Evolutionary conservation across 2,329 filamentous ascomycete genomes (phyloP), one percentile per base, ranked within the genome.

Genomic region (Exophiala aquamarina): DNA sequence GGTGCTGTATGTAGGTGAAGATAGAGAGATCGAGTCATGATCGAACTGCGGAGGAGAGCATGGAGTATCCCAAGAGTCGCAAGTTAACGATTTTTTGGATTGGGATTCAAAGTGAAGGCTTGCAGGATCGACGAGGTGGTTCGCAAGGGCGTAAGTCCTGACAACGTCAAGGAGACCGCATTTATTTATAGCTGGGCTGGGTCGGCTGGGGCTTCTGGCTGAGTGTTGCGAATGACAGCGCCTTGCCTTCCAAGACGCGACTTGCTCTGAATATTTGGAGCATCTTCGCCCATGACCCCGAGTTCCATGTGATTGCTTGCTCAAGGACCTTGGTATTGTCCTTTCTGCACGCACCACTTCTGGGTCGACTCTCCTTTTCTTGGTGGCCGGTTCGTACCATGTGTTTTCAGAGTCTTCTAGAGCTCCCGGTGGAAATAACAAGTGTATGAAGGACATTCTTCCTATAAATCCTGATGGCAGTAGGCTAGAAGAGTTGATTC

Each of bases 401-500:
- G 41, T 54, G 43, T 54, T 54, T 2, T 48, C 52, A 17, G 51
- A 42, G 37, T 44, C 52, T 38, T 54, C 52, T 3, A 54, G 52
- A 47, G 51, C 41, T 14, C 34, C 45, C 15, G 38, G 36, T 13
- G 52, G 52, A 14, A 54, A 54, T 14, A 54, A 29, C 19, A 32
- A 45, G 21, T 54, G 48, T 15, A 54, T 23, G 18, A 54, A 44
- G n/a, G 52, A 54, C 52, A 54, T 54, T n/a, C n/a, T n/a, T n/a
- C n/a, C n/a, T n/a, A n/a, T n/a, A n/a, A n/a, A n/a, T n/a, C n/a
- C n/a, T n/a, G n/a, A n/a, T n/a, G n/a, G n/a, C n/a, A n/a, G n/a
- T n/a, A n/a, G n/a, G n/a, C n/a, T n/a, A n/a, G n/a, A n/a, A n/a
- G n/a, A n/a, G n/a, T n/a, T n/a, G n/a, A n/a, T n/a, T n/a, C n/a